Percentiles rank a stretch among this genome's conserved stretches.
Evolutionary conservation across 192 early-diverging fungal species (phyloP).

Genomic region (Podila minutissima): DNA sequence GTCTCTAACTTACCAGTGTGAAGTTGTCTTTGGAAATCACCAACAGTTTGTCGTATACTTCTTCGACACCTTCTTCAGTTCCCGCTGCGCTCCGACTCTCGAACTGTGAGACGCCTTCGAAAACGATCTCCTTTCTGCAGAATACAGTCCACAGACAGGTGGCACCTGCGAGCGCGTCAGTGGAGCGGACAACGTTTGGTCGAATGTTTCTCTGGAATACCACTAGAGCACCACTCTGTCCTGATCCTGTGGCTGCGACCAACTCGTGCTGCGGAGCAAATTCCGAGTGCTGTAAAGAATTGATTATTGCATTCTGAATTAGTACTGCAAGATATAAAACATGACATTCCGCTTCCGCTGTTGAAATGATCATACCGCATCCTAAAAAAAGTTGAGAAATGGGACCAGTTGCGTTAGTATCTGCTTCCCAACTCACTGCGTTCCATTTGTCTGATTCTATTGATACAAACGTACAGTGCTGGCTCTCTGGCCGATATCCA

Average conservation of each 20-base stretch:
- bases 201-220: slow-evolving; percentile 65
- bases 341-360: neutral
- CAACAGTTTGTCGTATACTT: slow-evolving; percentile 63
- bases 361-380: neutral
- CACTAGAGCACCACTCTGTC: slow-evolving; percentile 59
- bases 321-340: neutral
- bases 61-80: slow-evolving; percentile 20
- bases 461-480: slow-evolving; percentile 24
- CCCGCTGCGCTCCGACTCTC: slow-evolving; percentile 24
- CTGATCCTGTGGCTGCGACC: slow-evolving; percentile 63
- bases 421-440: no score
- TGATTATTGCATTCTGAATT: neutral
- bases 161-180: slow-evolving; percentile 58
- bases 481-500: slow-evolving; percentile 75
- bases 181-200: slow-evolving; percentile 55
- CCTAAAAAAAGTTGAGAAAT: neutral
- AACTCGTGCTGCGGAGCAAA: slow-evolving; percentile 56
- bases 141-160: slow-evolving; percentile 77
- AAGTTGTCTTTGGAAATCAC: slow-evolving; percentile 69
- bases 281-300: slow-evolving; percentile 22
- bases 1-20: slow-evolving; percentile 66
- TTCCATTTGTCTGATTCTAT: no score
- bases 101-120: slow-evolving; percentile 54
- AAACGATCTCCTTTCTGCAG: slow-evolving; percentile 59
- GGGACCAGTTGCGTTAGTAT: neutral